Conservation (phyloP, 768 basidiomycete genomes). For the Hemileccinum impolitum region DNA sequence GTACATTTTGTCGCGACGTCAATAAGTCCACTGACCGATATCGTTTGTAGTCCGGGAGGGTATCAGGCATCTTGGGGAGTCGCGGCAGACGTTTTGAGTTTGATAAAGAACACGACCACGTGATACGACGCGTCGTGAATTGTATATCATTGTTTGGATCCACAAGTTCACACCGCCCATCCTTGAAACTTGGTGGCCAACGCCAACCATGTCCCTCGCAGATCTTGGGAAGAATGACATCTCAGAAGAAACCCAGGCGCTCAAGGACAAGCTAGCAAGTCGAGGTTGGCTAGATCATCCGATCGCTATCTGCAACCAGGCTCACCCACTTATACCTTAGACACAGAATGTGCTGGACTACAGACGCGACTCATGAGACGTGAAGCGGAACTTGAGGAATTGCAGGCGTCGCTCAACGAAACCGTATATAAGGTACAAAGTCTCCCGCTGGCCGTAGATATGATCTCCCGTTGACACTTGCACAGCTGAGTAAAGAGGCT, state of each 20-base stretch:
- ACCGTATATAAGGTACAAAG: constrained; percentile 34
- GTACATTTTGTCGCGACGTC: constrained; percentile 5
- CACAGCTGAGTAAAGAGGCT: constrained; percentile 55
- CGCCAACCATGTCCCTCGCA: constrained; percentile 34
- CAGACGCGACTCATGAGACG: constrained; percentile 34
- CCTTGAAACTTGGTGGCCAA: constrained; percentile 12
- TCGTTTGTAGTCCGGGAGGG: constrained; percentile 30
- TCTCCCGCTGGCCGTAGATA: background rate
- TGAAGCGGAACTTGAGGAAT: constrained; percentile 34
- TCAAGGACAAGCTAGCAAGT: constrained; percentile 36
- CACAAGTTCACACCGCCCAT: constrained; percentile 11
- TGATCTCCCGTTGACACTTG: constrained; percentile 3
- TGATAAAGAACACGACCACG: constrained; percentile 32
- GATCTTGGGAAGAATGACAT: constrained; percentile 40
- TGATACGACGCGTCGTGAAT: constrained; percentile 29
- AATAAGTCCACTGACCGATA: constrained; percentile 5
- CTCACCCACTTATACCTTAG: constrained; percentile 21
- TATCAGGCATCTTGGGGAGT: constrained; percentile 44
- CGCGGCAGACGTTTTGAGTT: constrained; percentile 37
- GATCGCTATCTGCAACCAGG: background rate
- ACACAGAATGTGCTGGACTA: constrained; percentile 35
- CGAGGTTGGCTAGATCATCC: constrained; percentile 29
- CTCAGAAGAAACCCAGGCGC: constrained; percentile 35
- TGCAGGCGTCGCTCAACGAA: constrained; percentile 34
- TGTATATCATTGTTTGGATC: constrained; percentile 28